Evolutionary conservation across 768 basidiomycete species (phyloP).

Genomic region (Phylloporus scabripes): DNA sequence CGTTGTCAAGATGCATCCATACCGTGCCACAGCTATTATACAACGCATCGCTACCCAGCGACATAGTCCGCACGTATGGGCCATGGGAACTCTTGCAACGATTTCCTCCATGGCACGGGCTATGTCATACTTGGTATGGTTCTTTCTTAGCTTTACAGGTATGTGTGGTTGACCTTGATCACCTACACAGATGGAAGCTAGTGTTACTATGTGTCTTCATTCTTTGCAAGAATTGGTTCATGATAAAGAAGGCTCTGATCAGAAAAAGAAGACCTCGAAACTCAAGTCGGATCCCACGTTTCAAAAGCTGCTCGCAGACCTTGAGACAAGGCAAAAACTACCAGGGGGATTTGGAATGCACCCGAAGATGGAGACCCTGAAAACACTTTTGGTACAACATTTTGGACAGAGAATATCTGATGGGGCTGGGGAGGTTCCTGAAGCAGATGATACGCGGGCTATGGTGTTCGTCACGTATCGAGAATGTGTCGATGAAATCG

Average conservation of each 20-base stretch:
- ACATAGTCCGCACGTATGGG: conserved; percentile 38
- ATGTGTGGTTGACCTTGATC: neutral
- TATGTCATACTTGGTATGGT: conserved; percentile 80
- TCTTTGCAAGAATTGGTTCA: conserved; percentile 48
- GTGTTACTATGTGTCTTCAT: conserved; percentile 71
- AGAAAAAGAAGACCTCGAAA: conserved; percentile 39
- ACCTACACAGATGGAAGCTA: conserved; percentile 67
- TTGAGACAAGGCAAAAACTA: conserved; percentile 50
- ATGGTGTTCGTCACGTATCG: conserved; percentile 96
- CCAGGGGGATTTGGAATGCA: conserved; percentile 56
- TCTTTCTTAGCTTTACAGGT: neutral
- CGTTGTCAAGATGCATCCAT: conserved; percentile 64
- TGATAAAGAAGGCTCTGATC: conserved; percentile 30
- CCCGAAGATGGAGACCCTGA: conserved; percentile 89
- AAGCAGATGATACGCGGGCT: conserved; percentile 49
- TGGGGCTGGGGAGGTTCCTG: conserved; percentile 29
- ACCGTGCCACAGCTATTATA: conserved; percentile 44
- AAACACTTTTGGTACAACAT: conserved; percentile 69
- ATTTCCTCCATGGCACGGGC: conserved; percentile 65
- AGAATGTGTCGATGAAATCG: conserved; percentile 87
- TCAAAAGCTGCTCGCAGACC: conserved; percentile 58
- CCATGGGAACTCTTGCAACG: conserved; percentile 45
- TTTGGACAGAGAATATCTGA: conserved; percentile 47
- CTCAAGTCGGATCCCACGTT: conserved; percentile 54
- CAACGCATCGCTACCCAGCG: conserved; percentile 35